Conservation (phyloP, 139 green algal species). For the Chloropicon primus region DNA sequence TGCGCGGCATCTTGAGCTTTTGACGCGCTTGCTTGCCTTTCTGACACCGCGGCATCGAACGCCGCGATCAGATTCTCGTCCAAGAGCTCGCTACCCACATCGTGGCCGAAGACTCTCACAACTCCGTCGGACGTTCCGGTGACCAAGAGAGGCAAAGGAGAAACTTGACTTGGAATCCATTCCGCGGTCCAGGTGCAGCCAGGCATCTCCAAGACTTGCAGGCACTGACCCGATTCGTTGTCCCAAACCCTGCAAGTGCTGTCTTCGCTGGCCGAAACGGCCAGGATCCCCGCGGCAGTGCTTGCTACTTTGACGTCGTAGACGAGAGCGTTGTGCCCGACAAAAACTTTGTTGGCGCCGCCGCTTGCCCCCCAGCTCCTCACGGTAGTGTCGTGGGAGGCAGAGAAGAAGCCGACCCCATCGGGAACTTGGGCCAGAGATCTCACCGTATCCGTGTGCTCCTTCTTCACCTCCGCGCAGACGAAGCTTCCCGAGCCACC, state of each 20-base stretch:
- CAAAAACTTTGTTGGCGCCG: conserved; percentile 16
- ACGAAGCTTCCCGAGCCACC: conserved; percentile 42
- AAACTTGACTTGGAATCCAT: conserved; percentile 50
- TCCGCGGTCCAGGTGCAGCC: conserved; percentile 76
- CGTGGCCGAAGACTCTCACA: neutral
- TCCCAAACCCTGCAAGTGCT: conserved; percentile 50
- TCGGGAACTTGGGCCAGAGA: conserved; percentile 45
- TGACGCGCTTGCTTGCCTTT: conserved; percentile 1
- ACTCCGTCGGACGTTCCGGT: neutral
- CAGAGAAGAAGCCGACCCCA: conserved; percentile 71
- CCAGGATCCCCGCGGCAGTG: conserved; percentile 18
- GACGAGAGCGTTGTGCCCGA: conserved; percentile 76
- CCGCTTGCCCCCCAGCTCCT: conserved; percentile 26
- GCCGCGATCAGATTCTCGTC: conserved; percentile 6
- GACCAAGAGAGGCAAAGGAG: neutral
- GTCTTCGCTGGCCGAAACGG: conserved; percentile 69
- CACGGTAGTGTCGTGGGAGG: conserved; percentile 73
- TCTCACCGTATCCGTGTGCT: conserved; percentile 23
- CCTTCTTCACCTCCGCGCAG: conserved; percentile 23
- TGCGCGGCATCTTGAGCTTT: conserved; percentile 3
- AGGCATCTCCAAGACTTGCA: conserved; percentile 56
- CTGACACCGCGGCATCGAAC: conserved; percentile 11
- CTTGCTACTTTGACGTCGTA: conserved; percentile 38
- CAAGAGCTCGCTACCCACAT: neutral
- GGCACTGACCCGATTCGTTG: conserved; percentile 26